Evolutionary conservation across 352 stramenopile species (phyloP), one percentile per base, ranked within the genome.

Genomic region (Pythium pyrilobum): DNA sequence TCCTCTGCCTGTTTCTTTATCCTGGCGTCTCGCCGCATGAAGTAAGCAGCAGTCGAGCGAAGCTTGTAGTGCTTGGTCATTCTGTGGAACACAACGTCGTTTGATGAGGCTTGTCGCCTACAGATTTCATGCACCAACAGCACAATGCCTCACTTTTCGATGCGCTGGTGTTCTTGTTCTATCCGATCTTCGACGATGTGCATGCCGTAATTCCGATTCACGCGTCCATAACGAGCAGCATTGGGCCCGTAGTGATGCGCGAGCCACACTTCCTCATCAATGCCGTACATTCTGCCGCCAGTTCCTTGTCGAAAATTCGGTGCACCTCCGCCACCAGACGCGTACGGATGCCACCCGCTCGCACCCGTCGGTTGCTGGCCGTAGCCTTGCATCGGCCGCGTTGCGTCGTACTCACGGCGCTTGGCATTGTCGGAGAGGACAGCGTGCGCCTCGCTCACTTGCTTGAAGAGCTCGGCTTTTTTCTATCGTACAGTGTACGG

Each of bases 391-490:
- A 56, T 43, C 16, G 76, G 74, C 18, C 65, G 66, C 7, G 72
- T 67, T 2, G 78, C 69, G 57, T 87, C 80, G 61, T 91, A 92
- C 62, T 81, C 64, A 13, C 76, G 72, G 11, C 84, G 79, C 58
- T 57, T 68, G 24, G 56, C 50, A 27, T 64, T 66, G 63, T 94
- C 78, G 12, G 84, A 88, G 24, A 94, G 77, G 47, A 92, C 69
- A 1, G 79, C 66, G 62, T 94, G 75, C 7, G 84, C 84, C 44
- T 92, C 81, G 47, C 64, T 89, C 45, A 92, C 81, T 52, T 81
- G 64, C 66, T 92, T 92, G 56, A 94, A 94, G n/a, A 78, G 74
- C 64, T 91, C 79, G 2, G 84, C 78, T 62, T 93, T 93, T 45
- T 72, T 60, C 72, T 84, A 56, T n/a, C 9, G 3, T 10, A 27